Percentiles rank a stretch among this genome's conserved stretches.
Evolutionary conservation across 371 early-diverging fungal species (phyloP).

Genomic region (Mucor piriformis): DNA sequence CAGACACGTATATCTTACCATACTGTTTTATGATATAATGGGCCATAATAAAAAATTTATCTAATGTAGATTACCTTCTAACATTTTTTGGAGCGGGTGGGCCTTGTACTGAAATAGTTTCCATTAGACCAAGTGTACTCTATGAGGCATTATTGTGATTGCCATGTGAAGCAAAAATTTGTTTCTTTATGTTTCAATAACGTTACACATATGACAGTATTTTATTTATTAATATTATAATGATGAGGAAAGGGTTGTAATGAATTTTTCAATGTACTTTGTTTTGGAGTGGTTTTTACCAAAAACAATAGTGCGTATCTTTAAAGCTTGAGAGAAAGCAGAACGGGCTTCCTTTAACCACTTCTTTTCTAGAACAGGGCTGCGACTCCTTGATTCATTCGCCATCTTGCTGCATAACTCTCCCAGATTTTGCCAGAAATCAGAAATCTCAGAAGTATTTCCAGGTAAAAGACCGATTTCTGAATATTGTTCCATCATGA

Average conservation of each 20-base stretch:
- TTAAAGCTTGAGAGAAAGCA: constrained; percentile 50
- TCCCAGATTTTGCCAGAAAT: constrained; percentile 63
- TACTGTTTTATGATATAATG: too few relatives aligned
- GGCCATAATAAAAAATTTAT: too few relatives aligned
- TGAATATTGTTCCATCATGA: constrained; percentile 38
- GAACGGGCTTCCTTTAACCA: constrained; percentile 53
- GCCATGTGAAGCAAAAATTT: too few relatives aligned
- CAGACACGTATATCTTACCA: too few relatives aligned
- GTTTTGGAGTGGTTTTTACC: constrained; percentile 59
- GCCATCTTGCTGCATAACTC: constrained; percentile 58
- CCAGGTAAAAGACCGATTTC: constrained; percentile 46
- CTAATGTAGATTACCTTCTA: too few relatives aligned
- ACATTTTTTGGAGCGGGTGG: too few relatives aligned
- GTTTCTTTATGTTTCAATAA: too few relatives aligned
- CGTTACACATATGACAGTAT: too few relatives aligned
- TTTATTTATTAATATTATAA: neutral
- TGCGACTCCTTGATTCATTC: constrained; percentile 37
- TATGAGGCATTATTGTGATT: too few relatives aligned
- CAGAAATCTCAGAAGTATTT: constrained; percentile 64
- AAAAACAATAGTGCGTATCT: constrained; percentile 46
- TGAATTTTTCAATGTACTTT: constrained; percentile 10
- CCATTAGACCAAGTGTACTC: too few relatives aligned
- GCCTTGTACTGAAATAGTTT: neutral
- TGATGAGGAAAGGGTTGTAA: neutral
- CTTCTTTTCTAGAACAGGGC: constrained; percentile 30